These are phyloP conservation scores for Grigorovia yakushimaensis DNA, from an alignment of 805 yeast genomes.

Conservation along the genomic window DNA sequence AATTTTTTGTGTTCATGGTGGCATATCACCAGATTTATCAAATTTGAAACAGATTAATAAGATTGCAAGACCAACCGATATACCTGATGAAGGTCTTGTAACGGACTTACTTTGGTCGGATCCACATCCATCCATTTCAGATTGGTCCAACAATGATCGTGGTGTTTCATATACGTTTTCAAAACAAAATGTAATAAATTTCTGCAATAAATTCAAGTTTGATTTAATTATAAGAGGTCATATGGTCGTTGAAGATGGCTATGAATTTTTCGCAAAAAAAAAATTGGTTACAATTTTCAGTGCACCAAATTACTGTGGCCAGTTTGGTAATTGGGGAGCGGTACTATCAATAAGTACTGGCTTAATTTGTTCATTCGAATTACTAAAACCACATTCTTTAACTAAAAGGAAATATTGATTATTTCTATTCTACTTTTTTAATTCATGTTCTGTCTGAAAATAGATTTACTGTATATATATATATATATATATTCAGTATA, in stretches of 20 bases:
- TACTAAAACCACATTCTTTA: constrained; percentile 45
- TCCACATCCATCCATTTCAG: constrained; percentile 46
- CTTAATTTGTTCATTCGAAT: constrained; percentile 61
- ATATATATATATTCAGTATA: not conserved
- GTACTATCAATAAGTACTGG: constrained; percentile 64
- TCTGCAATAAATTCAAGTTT: constrained; percentile 55
- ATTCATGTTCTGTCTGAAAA: not conserved
- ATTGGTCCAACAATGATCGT: constrained; percentile 73
- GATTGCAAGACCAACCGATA: constrained; percentile 68
- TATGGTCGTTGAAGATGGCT: constrained; percentile 86
- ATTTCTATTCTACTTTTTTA: not conserved
- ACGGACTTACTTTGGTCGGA: constrained; percentile 81
- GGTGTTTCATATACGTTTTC: constrained; percentile 78
- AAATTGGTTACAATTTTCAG: constrained; percentile 69
- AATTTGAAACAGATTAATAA: constrained; percentile 54
- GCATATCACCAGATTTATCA: constrained; percentile 61
- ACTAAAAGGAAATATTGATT: constrained; percentile 2
- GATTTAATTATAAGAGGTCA: constrained; percentile 76
- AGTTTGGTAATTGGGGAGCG: constrained; percentile 72
- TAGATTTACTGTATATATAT: not conserved
- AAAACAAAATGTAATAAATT: constrained; percentile 54
- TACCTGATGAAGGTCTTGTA: constrained; percentile 67
- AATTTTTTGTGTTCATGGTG: constrained; percentile 85
- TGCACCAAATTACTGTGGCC: constrained; percentile 82
- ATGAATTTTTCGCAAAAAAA: constrained; percentile 67